Evolutionary conservation across 2,329 filamentous ascomycete genomes (phyloP), one percentile per base, ranked within the genome.

Genomic region (Samsoniella hepiali): DNA sequence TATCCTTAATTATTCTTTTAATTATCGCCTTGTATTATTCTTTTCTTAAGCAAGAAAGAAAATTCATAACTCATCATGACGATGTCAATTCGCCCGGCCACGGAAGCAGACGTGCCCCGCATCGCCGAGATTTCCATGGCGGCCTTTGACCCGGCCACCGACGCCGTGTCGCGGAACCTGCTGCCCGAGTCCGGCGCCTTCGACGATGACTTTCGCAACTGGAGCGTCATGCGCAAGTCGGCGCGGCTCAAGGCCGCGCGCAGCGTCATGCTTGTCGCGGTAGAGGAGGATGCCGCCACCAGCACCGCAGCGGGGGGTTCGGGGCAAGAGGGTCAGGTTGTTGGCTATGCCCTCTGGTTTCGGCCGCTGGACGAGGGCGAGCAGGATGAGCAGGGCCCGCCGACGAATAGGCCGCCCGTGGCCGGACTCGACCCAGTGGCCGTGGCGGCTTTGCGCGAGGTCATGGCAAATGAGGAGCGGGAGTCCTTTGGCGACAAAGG

Each of bases 291-390:
- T 11, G 22, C 22, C 22, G 22, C 22, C 22, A 22, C 22, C 22
- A 22, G 22, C 22, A 22, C 27, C 44, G 49, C 40, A 10, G 15
- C 34, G 53, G 34, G 5, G 27, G n/a, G 29, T 47, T 56, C 6
- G 50, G 32, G 36, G 29, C 22, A 49, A 36, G 31, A 50, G 63
- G 17, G 38, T 55, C 13, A n/a, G 29, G 42, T 68, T 8, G 66
- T 68, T 8, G 67, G 66, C 11, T 66, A 59, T 36, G 62, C 65
- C 7, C 44, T 66, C 17, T 66, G 65, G 65, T 61, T 63, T n/a
- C 27, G 38, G 8, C 62, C 64, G 4, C 40, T 63, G 27, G 32
- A 5, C 10, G 38, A 55, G 10, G 54, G 44, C 15, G 54, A 56
- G 40, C 32, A 54, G 32, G 50, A 53, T 15, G 36, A 56, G 29